Conservation (phyloP, 805 yeast genomes). For the Kuraishia borneana region DNA sequence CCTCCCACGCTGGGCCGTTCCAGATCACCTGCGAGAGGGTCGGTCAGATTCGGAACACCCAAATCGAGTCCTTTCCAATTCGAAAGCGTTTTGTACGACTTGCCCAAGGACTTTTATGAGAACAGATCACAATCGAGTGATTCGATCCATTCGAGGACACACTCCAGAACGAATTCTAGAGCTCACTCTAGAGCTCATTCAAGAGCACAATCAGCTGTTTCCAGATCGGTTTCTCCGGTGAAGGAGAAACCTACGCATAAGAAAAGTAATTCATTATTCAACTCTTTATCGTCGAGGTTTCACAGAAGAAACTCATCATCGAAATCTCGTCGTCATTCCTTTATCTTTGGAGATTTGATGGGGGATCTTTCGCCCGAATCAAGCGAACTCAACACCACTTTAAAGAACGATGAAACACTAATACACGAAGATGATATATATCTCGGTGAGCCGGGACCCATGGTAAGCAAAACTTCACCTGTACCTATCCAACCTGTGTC, state of each 20-base stretch:
- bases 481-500: not conserved
- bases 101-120: constrained; percentile 16
- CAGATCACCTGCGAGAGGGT: constrained; percentile 14
- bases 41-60: constrained; percentile 5
- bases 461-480: not conserved
- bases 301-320: not conserved
- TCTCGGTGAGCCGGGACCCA: not conserved
- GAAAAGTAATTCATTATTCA: constrained; percentile 1
- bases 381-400: not conserved
- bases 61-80: constrained; percentile 19
- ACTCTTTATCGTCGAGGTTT: constrained; percentile 4
- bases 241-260: not conserved
- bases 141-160: not conserved
- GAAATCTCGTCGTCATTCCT: not conserved
- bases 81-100: constrained; percentile 19
- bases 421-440: not conserved
- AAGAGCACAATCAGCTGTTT: not conserved
- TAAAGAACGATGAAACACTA: not conserved
- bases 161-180: not conserved
- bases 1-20: constrained; percentile 7
- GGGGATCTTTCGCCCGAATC: not conserved
- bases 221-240: not conserved
- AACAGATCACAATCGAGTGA: not conserved
- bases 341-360: not conserved
- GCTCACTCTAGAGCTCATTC: not conserved